Conservation (phyloP, 495 filamentous ascomycete genomes). For the Opeltia flavorubescens region DNA sequence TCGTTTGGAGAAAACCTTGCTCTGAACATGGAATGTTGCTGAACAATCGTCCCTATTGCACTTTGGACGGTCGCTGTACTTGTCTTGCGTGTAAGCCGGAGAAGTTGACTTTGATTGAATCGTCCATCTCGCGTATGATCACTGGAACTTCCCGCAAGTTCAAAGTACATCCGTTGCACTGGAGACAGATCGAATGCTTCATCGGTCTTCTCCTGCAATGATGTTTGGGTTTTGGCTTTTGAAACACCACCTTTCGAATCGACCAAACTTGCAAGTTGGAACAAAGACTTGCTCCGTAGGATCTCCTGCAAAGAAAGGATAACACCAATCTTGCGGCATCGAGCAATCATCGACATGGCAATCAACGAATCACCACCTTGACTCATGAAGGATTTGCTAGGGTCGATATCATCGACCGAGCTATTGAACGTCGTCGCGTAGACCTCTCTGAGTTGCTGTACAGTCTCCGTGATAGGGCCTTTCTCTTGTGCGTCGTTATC, state of each 20-base stretch:
- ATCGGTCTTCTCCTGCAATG: slow-evolving; percentile 7
- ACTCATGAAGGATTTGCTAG: slow-evolving; percentile 36
- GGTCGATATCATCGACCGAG: slow-evolving; percentile 14
- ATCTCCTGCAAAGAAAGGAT: slow-evolving; percentile 23
- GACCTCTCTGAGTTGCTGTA: slow-evolving; percentile 18
- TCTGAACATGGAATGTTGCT: slow-evolving; percentile 10
- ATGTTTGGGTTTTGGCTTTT: slow-evolving; percentile 3
- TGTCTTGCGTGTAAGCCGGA: slow-evolving; percentile 7
- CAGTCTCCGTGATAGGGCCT: slow-evolving; percentile 8
- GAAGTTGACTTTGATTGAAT: slow-evolving; percentile 18
- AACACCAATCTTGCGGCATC: slow-evolving; percentile 19
- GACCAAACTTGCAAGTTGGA: slow-evolving; percentile 7
- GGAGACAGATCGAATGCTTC: slow-evolving; percentile 24
- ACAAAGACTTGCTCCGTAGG: slow-evolving; percentile 16
- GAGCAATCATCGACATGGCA: slow-evolving; percentile 31
- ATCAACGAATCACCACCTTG: slow-evolving; percentile 42
- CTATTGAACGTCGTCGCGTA: slow-evolving; percentile 26
- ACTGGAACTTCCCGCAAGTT: neutral
- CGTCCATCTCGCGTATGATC: slow-evolving; percentile 6
- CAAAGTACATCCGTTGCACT: slow-evolving; percentile 30
- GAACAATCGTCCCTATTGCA: slow-evolving; percentile 3
- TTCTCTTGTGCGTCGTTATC: neutral
- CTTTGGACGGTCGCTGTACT: neutral
- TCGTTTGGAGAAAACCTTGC: slow-evolving; percentile 4
- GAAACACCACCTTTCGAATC: slow-evolving; percentile 1